Conservation (phyloP, 1,284 basidiomycete genomes). For the Leccinum fuscescens region DNA sequence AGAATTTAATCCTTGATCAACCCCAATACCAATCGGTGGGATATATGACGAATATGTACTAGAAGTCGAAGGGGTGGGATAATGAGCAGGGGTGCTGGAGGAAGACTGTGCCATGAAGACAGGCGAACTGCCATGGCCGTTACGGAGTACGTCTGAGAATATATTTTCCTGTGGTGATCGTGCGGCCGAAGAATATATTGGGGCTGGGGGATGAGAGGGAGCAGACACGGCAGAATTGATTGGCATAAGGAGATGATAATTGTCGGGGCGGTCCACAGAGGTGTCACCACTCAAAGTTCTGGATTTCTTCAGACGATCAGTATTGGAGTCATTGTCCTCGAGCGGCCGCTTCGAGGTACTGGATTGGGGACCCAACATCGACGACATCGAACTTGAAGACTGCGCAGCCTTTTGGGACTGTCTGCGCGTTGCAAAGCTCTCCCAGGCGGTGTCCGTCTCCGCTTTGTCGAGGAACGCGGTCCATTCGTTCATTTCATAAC, state of each 20-base stretch:
- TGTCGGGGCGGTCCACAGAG: conserved; percentile 41
- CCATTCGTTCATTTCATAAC: conserved; percentile 75
- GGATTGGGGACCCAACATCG: conserved; percentile 27
- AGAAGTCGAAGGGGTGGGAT: conserved; percentile 28
- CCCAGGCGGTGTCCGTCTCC: conserved; percentile 89
- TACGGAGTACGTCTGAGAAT: conserved; percentile 63
- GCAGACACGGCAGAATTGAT: conserved; percentile 43
- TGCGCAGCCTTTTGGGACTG: conserved; percentile 29
- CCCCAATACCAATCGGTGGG: conserved; percentile 52
- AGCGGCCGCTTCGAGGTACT: conserved; percentile 36
- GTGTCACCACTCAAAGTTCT: conserved; percentile 41
- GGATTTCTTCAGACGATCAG: conserved; percentile 49
- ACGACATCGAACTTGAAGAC: conserved; percentile 30
- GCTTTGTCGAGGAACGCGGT: conserved; percentile 78
- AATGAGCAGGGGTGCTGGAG: conserved; percentile 33
- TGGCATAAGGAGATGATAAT: conserved; percentile 56
- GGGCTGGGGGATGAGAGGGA: conserved; percentile 36
- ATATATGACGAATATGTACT: conserved; percentile 57
- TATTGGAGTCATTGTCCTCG: conserved; percentile 48
- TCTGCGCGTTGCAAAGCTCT: conserved; percentile 74
- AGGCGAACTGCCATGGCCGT: conserved; percentile 50
- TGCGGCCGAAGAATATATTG: conserved; percentile 34
- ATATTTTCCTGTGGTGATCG: conserved; percentile 47
- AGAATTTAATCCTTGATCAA: conserved; percentile 51
- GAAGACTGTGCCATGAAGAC: conserved; percentile 58